Base-by-base conservation (phyloP, 2,329 filamentous ascomycete species). In the Cordyceps pruinosa region DNA sequence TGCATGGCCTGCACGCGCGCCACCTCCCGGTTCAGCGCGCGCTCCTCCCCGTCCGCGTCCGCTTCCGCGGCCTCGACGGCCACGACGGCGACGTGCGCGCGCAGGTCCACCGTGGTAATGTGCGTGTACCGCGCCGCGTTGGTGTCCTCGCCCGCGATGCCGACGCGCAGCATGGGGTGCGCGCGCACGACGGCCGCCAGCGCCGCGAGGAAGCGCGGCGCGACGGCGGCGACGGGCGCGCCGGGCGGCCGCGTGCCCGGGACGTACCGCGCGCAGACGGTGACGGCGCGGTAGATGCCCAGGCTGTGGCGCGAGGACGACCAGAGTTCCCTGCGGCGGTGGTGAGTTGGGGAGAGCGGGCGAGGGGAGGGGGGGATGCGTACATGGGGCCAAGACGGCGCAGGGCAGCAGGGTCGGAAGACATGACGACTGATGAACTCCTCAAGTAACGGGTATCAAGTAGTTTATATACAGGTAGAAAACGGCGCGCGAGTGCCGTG, bases 91-190 rank as follows among this genome's bases (percentile, higher is more conserved):
- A 81, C 66, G 54, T 79, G 75, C 15, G 74, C 62, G 1, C 64
- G 59, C 4, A 83, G 66, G 50, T 79, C 67, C 41, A 83, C 68
- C 21, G 68, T 61, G 0, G 70, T 62, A 8, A 81, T 60, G 46
- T 72, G 70, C 8, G 76, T 72, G 62, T 78, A 83, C 30, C 63
- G 66, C 0, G 81, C 72, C 3, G 65, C 57, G 37, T 68, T 69
- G n/a, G 72, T 74, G 37, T 77, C 70, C 48, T 82, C 73, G 41
- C 67, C 70, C 2, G 66, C 63, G 59, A 84, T 77, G 12, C 77
- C 79, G 32, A 78, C 74, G 15, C 76, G 73, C 44, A 84, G 70
- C 58, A 75, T 72, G 2, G 75, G 72, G 55, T 81, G 75, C n/a
- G 66, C 66, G 15, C 69, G 62, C 15, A 80, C 64, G 21, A 81